Evolutionary conservation across 805 yeast species (phyloP), one percentile per base, ranked within the genome.

Genomic region (Monosporozyma solicola): DNA sequence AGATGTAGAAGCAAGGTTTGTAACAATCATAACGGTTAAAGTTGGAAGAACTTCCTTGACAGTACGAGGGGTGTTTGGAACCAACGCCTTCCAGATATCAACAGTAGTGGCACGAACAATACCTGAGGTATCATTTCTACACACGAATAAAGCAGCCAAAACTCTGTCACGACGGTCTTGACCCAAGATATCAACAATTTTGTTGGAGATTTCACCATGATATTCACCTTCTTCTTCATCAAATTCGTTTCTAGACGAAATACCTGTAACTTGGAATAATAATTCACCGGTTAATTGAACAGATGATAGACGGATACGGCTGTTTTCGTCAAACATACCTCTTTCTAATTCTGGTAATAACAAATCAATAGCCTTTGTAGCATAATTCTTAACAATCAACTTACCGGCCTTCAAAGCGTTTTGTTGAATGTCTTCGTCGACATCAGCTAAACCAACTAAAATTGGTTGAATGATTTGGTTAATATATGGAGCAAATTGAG

Each of bases 71-170:
- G 99, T 94, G 67, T 94, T 94, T 48, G 96, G 87, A 50, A 94
- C 97, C 65, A 94, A 75, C 0, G 96, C 89, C 72, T 91, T 91
- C 99, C 99, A 94, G 48, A 94, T 89, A 62, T 94, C 97, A 55
- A 88, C 81, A 11, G 98, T 84, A 27, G 95, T 87, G 58, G 82
- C 82, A 62, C 99, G 83, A 29, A 94, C 99, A 59, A 83, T 77
- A 60, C 88, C 88, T 41, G 94, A 80, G 41, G 83, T 80, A 74
- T 94, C 99, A 13, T 96, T 87, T 69, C 99, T 90, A 69, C 97
- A 91, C 35, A 94, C 83, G 69, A 90, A 94, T 60, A 94, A 74
- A n/a, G 91, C 76, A 0, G 97, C 80, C 61, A 94, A 74, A 41
- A 94, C 78, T 54, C 89, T 81, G 67, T 90, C 95, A 64, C 97